Percentiles rank a stretch among this genome's conserved stretches.
Evolutionary conservation across 352 stramenopile species (phyloP).

Genomic region (Phytophthora aleatoria): DNA sequence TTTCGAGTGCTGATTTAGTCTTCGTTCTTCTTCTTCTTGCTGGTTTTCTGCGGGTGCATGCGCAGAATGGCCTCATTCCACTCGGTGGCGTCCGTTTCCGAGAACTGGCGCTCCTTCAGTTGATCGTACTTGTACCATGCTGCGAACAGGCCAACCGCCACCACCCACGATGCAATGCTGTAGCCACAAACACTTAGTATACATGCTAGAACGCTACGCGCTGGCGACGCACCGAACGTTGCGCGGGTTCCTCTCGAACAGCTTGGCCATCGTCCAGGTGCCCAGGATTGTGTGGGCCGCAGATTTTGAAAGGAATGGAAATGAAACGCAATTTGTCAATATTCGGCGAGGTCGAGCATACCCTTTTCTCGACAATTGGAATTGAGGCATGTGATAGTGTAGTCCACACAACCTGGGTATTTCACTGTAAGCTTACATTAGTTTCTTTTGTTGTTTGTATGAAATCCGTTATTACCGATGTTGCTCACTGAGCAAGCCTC

Average conservation of each 20-base stretch:
- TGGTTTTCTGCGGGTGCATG: slow-evolving; percentile 41
- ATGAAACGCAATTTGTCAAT: too few species aligned
- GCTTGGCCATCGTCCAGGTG: slow-evolving; percentile 23
- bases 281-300: background rate
- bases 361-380: too few species aligned
- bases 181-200: background rate
- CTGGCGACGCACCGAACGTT: slow-evolving; percentile 38
- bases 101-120: slow-evolving; percentile 66
- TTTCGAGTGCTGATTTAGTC: slow-evolving; percentile 7
- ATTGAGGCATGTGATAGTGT: too few species aligned
- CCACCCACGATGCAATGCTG: slow-evolving; percentile 61
- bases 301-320: background rate
- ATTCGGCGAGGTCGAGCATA: too few species aligned
- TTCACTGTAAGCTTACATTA: too few species aligned
- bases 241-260: slow-evolving; percentile 52
- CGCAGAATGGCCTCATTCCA: slow-evolving; percentile 69
- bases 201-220: background rate
- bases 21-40: slow-evolving; percentile 25
- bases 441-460: too few species aligned
- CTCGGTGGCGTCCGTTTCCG: slow-evolving; percentile 38
- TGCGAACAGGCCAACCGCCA: slow-evolving; percentile 42
- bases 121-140: slow-evolving; percentile 66
- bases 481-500: too few species aligned
- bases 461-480: too few species aligned
- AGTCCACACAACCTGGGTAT: too few species aligned